Evolutionary conservation across 345 rosid genomes (phyloP).

Genomic region (Durio zibethinus): DNA sequence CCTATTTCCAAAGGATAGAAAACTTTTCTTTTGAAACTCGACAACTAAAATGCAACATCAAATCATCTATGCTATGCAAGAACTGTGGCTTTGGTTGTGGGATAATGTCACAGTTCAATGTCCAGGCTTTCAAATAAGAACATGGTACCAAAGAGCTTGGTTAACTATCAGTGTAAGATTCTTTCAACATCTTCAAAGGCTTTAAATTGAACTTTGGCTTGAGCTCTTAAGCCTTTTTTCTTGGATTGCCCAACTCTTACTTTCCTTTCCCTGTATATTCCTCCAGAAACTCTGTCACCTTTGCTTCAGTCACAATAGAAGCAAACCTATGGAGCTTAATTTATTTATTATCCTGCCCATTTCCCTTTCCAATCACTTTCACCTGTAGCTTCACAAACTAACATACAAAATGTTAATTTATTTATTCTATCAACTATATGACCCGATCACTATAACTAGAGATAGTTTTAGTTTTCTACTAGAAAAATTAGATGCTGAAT

Average conservation of each 20-base stretch:
- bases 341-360: slow-evolving; percentile 43
- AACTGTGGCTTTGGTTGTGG: too few relatives aligned
- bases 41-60: slow-evolving; percentile 27
- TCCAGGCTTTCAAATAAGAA: slow-evolving; percentile 22
- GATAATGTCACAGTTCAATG: background rate
- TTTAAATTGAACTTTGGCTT: too few relatives aligned
- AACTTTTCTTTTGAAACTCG: slow-evolving; percentile 23
- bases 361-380: background rate
- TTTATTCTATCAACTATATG: background rate
- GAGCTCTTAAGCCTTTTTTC: slow-evolving; percentile 29
- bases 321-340: slow-evolving; percentile 42
- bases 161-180: slow-evolving; percentile 23
- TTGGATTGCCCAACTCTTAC: slow-evolving; percentile 27
- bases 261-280: slow-evolving; percentile 28
- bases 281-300: slow-evolving; percentile 38
- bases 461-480: background rate
- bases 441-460: background rate
- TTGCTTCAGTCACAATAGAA: slow-evolving; percentile 10
- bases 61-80: background rate
- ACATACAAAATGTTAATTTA: background rate
- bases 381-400: background rate
- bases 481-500: too few relatives aligned
- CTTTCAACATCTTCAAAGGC: slow-evolving; percentile 24
- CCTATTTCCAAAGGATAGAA: slow-evolving; percentile 26
- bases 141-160: slow-evolving; percentile 11